These are phyloP conservation scores for Eragrostis curvula DNA, from an alignment of 176 grass and related monocot species.

Conservation along the genomic window DNA sequence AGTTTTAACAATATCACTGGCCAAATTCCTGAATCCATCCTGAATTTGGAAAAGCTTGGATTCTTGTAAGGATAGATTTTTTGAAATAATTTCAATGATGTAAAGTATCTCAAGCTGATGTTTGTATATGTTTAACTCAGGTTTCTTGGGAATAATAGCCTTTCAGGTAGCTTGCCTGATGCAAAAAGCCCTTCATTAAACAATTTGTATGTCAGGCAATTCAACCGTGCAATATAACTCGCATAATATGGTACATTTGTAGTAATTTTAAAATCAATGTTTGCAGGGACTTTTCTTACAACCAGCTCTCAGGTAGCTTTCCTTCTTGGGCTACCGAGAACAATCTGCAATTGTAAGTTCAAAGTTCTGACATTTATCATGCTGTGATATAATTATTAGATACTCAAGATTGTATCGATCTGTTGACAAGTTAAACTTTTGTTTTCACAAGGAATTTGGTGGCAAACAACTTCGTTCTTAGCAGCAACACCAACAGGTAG, in stretches of 20 bases:
- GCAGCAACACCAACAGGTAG: conserved; percentile 54
- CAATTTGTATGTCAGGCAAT: conserved; percentile 60
- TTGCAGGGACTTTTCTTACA: conserved; percentile 91
- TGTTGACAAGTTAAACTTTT: not conserved
- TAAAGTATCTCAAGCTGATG: not conserved
- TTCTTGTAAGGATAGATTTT: conserved; percentile 66
- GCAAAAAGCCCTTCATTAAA: conserved; percentile 57
- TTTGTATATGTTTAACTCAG: conserved; percentile 32
- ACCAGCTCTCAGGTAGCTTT: conserved; percentile 77
- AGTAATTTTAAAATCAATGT: conserved; percentile 24
- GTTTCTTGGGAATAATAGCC: conserved; percentile 94
- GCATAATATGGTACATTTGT: not conserved
- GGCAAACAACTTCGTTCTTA: conserved; percentile 66
- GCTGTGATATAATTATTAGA: not conserved
- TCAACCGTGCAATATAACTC: not conserved
- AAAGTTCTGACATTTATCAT: conserved; percentile 13
- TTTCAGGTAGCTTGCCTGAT: conserved; percentile 68
- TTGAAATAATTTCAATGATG: not conserved
- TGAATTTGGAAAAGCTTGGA: conserved; percentile 53
- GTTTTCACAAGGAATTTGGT: conserved; percentile 66
- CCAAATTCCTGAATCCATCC: conserved; percentile 68
- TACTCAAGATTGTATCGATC: not conserved
- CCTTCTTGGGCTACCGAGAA: conserved; percentile 66
- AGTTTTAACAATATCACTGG: conserved; percentile 96
- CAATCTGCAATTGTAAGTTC: conserved; percentile 75